These are phyloP conservation scores for Neurospora sp. DNA, from an alignment of 495 filamentous ascomycete genomes.

Conservation along the genomic window DNA sequence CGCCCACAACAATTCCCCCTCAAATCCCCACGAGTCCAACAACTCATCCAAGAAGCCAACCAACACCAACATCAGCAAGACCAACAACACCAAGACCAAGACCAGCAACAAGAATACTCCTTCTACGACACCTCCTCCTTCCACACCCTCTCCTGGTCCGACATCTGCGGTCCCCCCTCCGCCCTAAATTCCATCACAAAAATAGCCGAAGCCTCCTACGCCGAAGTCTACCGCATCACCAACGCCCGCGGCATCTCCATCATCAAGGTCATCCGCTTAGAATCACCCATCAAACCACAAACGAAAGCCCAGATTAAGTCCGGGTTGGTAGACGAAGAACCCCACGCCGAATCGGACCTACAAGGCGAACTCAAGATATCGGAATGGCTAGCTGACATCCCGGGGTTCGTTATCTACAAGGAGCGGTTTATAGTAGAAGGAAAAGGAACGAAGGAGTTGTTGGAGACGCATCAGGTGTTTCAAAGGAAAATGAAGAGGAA, in stretches of 20 bases:
- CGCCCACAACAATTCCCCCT: not conserved
- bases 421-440: slow-evolving; percentile 66
- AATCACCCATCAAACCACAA: slow-evolving; percentile 35
- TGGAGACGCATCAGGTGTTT: slow-evolving; percentile 53
- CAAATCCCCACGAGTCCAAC: not conserved
- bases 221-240: slow-evolving; percentile 56
- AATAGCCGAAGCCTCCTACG: slow-evolving; percentile 60
- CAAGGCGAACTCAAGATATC: too few species aligned
- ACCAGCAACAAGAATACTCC: not conserved
- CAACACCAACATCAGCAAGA: not conserved
- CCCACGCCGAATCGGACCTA: slow-evolving; percentile 32
- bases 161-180: slow-evolving; percentile 30
- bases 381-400: slow-evolving; percentile 65
- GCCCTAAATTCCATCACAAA: slow-evolving; percentile 42
- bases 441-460: slow-evolving; percentile 49
- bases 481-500: slow-evolving; percentile 49
- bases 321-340: slow-evolving; percentile 38
- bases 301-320: slow-evolving; percentile 37
- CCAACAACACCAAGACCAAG: not conserved
- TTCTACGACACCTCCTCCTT: slow-evolving; percentile 12
- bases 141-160: slow-evolving; percentile 38
- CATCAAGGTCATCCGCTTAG: slow-evolving; percentile 43
- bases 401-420: slow-evolving; percentile 88
- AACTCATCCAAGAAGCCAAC: not conserved
- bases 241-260: slow-evolving; percentile 38